Evolutionary conservation across 148 eudicot genomes (phyloP).

Genomic region (Amaranthus cruentus): DNA sequence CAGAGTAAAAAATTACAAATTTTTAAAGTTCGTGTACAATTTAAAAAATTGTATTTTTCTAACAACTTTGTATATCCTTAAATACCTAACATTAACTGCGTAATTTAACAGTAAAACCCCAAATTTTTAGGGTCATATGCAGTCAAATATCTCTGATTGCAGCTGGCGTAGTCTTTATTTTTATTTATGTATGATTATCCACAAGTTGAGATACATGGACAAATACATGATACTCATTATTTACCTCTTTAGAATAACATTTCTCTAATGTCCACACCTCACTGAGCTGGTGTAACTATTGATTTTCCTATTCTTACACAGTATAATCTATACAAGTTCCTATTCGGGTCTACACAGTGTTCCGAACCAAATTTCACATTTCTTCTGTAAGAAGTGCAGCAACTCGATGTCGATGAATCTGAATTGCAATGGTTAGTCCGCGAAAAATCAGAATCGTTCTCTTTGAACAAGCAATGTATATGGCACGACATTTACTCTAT

Average conservation of each 20-base stretch:
- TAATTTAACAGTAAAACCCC: too few relatives aligned
- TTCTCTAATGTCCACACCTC: background rate
- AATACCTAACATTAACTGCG: too few relatives aligned
- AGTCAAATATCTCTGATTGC: too few relatives aligned
- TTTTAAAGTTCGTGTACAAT: too few relatives aligned
- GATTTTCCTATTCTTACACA: constrained; percentile 7
- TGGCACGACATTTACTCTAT: constrained; percentile 16
- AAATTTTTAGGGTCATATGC: too few relatives aligned
- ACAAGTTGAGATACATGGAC: constrained; percentile 10
- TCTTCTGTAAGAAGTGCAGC: background rate
- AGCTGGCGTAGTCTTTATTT: background rate
- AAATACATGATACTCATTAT: constrained; percentile 4
- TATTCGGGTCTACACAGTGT: background rate
- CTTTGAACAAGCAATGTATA: constrained; percentile 10
- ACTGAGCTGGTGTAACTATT: constrained; percentile 10
- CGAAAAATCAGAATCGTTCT: background rate
- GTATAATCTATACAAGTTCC: constrained; percentile 15
- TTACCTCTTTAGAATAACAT: constrained; percentile 1
- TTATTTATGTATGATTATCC: constrained; percentile 3
- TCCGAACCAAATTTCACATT: background rate
- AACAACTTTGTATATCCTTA: too few relatives aligned
- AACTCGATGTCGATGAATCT: constrained; percentile 11
- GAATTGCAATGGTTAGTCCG: background rate
- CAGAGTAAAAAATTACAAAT: too few relatives aligned
- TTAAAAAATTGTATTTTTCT: too few relatives aligned